Percentiles rank a stretch among this genome's conserved stretches.
Evolutionary conservation across 2,329 filamentous ascomycete species (phyloP).

Genomic region (Cercospora sesami): DNA sequence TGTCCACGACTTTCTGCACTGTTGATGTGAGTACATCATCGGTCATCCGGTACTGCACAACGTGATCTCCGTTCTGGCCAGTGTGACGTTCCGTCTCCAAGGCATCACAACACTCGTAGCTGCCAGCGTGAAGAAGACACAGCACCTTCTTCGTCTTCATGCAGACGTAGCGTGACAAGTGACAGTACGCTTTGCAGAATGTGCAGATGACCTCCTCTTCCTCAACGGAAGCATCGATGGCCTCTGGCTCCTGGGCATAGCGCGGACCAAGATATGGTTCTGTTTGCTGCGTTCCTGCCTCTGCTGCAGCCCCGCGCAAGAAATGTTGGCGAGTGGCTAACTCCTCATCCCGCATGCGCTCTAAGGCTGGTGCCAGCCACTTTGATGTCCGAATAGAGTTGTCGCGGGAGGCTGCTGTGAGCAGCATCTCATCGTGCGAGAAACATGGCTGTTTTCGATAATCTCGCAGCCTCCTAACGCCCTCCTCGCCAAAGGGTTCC

Average conservation of each 20-base stretch:
- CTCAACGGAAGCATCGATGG: constrained; percentile 66
- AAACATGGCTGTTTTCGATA: constrained; percentile 95
- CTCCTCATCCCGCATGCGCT: constrained; percentile 75
- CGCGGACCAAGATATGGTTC: constrained; percentile 37
- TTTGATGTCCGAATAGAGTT: constrained; percentile 86
- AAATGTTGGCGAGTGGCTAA: constrained; percentile 67
- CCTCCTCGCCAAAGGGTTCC: constrained; percentile 86
- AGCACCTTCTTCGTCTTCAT: constrained; percentile 75
- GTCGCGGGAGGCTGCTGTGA: constrained; percentile 81
- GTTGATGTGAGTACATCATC: constrained; percentile 67
- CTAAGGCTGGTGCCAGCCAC: constrained; percentile 87
- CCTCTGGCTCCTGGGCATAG: constrained; percentile 58
- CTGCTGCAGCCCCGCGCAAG: constrained; percentile 50
- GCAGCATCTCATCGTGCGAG: constrained; percentile 90
- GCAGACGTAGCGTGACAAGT: constrained; percentile 87
- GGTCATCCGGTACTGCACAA: constrained; percentile 73
- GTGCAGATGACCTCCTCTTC: constrained; percentile 92
- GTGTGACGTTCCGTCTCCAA: constrained; percentile 66
- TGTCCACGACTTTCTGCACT: constrained; percentile 78
- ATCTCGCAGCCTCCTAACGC: constrained; percentile 79
- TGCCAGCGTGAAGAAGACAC: constrained; percentile 79
- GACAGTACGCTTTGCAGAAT: constrained; percentile 90
- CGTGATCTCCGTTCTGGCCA: constrained; percentile 59
- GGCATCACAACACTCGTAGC: constrained; percentile 74
- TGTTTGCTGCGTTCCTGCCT: constrained; percentile 46